These are phyloP conservation scores for Trametes coccinea DNA, from an alignment of 768 basidiomycete genomes.

Conservation along the genomic window DNA sequence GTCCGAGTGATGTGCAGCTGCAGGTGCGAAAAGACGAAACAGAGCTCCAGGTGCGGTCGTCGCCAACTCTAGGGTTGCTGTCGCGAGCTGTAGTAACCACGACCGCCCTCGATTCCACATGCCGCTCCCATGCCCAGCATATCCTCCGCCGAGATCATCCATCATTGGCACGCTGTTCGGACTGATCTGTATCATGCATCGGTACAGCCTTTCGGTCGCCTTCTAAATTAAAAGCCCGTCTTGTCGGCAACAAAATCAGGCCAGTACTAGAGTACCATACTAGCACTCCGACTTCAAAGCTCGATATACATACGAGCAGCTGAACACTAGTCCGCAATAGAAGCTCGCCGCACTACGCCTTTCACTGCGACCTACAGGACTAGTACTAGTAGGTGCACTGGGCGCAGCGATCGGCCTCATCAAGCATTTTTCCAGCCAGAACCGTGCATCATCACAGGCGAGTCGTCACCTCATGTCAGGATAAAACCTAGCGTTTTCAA, in stretches of 20 bases:
- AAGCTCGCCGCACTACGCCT: too few relatives aligned
- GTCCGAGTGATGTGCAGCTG: constrained; percentile 13
- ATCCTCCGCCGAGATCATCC: constrained; percentile 17
- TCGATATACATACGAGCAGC: not conserved
- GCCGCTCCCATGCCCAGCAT: constrained; percentile 19
- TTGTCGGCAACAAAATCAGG: too few relatives aligned
- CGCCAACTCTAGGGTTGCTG: constrained; percentile 13
- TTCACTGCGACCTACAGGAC: not conserved
- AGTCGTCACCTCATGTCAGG: constrained; percentile 15
- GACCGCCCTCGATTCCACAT: constrained; percentile 13
- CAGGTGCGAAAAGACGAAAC: constrained; percentile 11
- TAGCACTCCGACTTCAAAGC: not conserved
- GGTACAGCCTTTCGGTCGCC: constrained; percentile 16
- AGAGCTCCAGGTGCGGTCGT: constrained; percentile 1
- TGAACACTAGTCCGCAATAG: not conserved
- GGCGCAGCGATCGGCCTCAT: not conserved
- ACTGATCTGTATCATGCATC: constrained; percentile 18
- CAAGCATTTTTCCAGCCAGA: not conserved
- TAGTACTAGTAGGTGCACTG: not conserved
- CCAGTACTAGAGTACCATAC: too few relatives aligned
- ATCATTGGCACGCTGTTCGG: constrained; percentile 13
- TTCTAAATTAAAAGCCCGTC: constrained; percentile 7
- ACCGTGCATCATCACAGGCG: constrained; percentile 10
- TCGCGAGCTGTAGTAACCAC: constrained; percentile 17
- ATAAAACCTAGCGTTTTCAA: constrained; percentile 1